A percentile compares a stretch with the other conserved stretches of the same genome.
These are phyloP conservation scores for Solanum virginianum DNA, from an alignment of 257 asterid genomes.

Conservation along the genomic window DNA sequence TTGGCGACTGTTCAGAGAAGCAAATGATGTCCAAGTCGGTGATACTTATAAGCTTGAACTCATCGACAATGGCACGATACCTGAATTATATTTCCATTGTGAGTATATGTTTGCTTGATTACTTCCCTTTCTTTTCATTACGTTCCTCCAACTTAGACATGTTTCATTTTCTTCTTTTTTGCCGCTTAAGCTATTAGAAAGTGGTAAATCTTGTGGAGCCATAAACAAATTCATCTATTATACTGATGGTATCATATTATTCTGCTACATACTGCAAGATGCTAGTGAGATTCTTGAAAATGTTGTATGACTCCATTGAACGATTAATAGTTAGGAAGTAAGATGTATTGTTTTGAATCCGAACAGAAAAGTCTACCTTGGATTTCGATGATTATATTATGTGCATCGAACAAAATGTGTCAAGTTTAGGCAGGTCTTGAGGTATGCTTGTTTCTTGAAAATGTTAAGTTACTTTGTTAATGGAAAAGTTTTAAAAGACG, in stretches of 20 bases:
- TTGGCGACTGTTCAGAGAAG: not conserved
- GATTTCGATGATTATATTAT: no score
- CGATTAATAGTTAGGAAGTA: not conserved
- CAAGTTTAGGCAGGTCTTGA: no score
- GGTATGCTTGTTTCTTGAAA: no score
- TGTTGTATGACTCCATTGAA: not conserved
- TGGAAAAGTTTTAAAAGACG: no score
- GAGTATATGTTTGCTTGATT: not conserved
- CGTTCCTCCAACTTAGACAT: not conserved
- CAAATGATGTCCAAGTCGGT: slow-evolving; percentile 9
- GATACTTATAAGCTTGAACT: slow-evolving; percentile 4
- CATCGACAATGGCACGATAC: not conserved
- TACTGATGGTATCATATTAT: not conserved
- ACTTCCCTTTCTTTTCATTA: no score
- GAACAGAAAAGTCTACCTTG: no score
- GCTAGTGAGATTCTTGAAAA: not conserved
- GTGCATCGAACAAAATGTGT: no score
- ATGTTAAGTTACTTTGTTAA: no score
- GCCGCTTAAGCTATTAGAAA: not conserved
- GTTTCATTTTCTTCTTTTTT: not conserved
- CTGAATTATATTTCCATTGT: not conserved
- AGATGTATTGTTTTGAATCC: not conserved
- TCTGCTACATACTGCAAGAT: not conserved
- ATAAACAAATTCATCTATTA: not conserved
- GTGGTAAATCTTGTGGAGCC: not conserved